Percentiles rank a stretch among this genome's conserved stretches.
Conservation (phyloP, 2,329 filamentous ascomycete genomes). For the Biscogniauxia sp. region DNA sequence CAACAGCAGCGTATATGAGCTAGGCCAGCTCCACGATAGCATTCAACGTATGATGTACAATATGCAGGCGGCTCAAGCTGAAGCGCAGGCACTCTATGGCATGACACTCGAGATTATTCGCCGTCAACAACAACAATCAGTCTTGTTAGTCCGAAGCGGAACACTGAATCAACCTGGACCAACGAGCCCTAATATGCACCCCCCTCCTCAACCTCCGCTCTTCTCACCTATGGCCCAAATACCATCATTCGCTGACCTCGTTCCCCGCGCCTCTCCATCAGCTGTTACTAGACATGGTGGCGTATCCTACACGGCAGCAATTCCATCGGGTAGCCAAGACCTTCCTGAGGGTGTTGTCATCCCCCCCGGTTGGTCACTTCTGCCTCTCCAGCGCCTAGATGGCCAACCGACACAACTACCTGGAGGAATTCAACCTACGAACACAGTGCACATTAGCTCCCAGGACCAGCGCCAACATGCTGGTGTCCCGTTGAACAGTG, state of each 20-base stretch:
- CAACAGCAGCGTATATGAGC: slow-evolving; percentile 32
- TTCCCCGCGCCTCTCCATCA: slow-evolving; percentile 39
- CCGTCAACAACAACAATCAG: slow-evolving; percentile 53
- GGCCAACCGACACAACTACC: slow-evolving; percentile 28
- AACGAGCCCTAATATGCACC: slow-evolving; percentile 15
- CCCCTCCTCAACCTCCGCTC: slow-evolving; percentile 14
- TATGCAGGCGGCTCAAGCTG: slow-evolving; percentile 62
- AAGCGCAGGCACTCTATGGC: slow-evolving; percentile 65
- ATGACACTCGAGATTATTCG: slow-evolving; percentile 67
- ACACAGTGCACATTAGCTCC: slow-evolving; percentile 10
- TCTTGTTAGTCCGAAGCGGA: slow-evolving; percentile 17
- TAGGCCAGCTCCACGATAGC: slow-evolving; percentile 62
- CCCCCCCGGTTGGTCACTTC: slow-evolving; percentile 62
- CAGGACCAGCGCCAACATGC: slow-evolving; percentile 16
- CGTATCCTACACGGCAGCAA: slow-evolving; percentile 45
- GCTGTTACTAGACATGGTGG: slow-evolving; percentile 48
- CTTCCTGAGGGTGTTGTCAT: slow-evolving; percentile 63
- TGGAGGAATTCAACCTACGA: slow-evolving; percentile 10
- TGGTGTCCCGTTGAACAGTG: slow-evolving; percentile 7
- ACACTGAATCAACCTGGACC: slow-evolving; percentile 18
- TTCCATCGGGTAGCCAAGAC: slow-evolving; percentile 59
- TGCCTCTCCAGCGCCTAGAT: slow-evolving; percentile 58
- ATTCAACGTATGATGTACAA: slow-evolving; percentile 65
- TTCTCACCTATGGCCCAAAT: slow-evolving; percentile 20
- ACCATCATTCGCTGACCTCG: slow-evolving; percentile 26